Conservation (phyloP, 2,329 filamentous ascomycete species). For the Penicillium sumatraense region DNA sequence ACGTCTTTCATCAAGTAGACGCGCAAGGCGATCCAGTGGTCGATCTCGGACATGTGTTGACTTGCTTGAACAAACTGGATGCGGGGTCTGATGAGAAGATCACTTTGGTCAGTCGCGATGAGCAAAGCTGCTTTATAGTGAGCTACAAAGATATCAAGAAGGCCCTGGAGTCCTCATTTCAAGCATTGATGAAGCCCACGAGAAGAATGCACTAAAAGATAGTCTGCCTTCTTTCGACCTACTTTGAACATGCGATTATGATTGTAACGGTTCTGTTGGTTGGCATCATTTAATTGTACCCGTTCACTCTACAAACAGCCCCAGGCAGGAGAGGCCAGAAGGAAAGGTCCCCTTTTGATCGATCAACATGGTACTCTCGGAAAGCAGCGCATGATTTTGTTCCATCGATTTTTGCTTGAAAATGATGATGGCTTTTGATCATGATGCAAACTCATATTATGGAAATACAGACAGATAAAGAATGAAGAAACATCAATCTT, state of each 20-base stretch:
- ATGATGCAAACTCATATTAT: slow-evolving; percentile 11
- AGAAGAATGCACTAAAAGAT: slow-evolving; percentile 39
- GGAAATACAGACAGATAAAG: slow-evolving; percentile 27
- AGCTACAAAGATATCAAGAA: slow-evolving; percentile 87
- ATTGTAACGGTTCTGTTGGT: slow-evolving; percentile 6
- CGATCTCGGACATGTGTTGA: slow-evolving; percentile 85
- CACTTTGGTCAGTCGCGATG: slow-evolving; percentile 83
- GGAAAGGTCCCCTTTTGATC: background rate
- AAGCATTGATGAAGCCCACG: slow-evolving; percentile 57
- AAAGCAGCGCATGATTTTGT: slow-evolving; percentile 1
- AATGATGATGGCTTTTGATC: slow-evolving; percentile 2
- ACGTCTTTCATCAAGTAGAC: slow-evolving; percentile 96
- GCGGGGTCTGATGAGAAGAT: slow-evolving; percentile 86
- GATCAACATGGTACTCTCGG: background rate
- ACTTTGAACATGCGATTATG: slow-evolving; percentile 11
- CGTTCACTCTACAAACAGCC: background rate
- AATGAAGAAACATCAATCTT: slow-evolving; percentile 24
- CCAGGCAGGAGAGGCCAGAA: background rate
- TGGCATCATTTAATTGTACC: background rate
- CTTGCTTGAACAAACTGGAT: slow-evolving; percentile 89
- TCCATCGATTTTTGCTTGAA: slow-evolving; percentile 5
- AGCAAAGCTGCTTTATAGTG: slow-evolving; percentile 85
- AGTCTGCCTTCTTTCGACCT: slow-evolving; percentile 9
- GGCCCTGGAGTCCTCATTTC: slow-evolving; percentile 64
- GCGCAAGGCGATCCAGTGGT: slow-evolving; percentile 79